A percentile compares a stretch with the other conserved stretches of the same genome.
These are phyloP conservation scores for Bisporella sp. DNA, from an alignment of 2,329 filamentous ascomycete genomes.

Conservation along the genomic window DNA sequence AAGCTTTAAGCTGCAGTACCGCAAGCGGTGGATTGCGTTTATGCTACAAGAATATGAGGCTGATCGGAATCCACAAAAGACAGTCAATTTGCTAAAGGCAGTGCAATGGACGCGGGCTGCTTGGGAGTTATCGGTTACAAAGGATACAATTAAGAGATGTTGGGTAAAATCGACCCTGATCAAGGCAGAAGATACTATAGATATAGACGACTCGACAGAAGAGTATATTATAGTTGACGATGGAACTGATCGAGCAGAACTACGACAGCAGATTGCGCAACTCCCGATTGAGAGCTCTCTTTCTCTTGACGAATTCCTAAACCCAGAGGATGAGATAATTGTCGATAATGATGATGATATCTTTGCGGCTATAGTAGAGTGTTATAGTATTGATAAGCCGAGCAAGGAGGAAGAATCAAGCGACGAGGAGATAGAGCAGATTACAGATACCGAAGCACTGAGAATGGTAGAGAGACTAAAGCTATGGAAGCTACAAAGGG, in stretches of 20 bases:
- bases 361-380: neutral
- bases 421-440: neutral
- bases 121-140: neutral
- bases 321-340: neutral
- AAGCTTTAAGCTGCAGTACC: too few relatives aligned
- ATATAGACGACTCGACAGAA: too few relatives aligned
- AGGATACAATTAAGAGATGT: neutral
- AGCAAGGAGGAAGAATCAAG: neutral
- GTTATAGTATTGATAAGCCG: neutral
- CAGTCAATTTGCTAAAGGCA: too few relatives aligned
- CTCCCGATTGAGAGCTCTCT: neutral
- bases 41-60: too few relatives aligned
- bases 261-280: neutral
- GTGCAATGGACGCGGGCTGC: neutral
- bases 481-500: too few relatives aligned
- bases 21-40: too few relatives aligned
- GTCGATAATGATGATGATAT: neutral
- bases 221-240: neutral
- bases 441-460: too few relatives aligned
- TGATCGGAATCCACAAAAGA: too few relatives aligned
- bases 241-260: neutral
- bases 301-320: constrained; percentile 1
- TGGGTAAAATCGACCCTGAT: neutral
- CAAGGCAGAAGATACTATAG: neutral
- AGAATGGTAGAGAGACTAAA: too few relatives aligned